Conservation (phyloP, 2,329 filamentous ascomycete genomes). For the Metarhizium sp. region DNA sequence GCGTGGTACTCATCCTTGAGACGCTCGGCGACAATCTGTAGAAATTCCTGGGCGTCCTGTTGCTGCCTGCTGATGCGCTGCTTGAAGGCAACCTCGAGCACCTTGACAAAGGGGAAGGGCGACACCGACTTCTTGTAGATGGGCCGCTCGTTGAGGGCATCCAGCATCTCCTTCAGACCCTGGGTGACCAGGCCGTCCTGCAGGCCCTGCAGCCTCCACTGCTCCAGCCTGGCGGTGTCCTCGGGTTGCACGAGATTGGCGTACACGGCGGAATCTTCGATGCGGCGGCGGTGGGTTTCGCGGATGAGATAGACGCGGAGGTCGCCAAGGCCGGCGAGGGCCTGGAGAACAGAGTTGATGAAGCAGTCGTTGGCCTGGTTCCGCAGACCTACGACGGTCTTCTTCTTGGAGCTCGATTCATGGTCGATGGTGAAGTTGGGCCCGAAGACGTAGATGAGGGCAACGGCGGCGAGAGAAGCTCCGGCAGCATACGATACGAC, state of each 20-base stretch:
- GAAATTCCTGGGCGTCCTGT: constrained; percentile 94
- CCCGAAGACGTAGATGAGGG: constrained; percentile 92
- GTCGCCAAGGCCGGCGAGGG: constrained; percentile 81
- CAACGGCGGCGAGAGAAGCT: constrained; percentile 87
- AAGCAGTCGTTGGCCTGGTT: constrained; percentile 96
- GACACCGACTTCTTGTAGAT: constrained; percentile 92
- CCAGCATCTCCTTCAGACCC: constrained; percentile 85
- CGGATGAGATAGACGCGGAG: constrained; percentile 85
- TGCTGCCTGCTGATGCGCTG: constrained; percentile 90
- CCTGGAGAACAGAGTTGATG: constrained; percentile 94
- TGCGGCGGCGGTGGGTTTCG: constrained; percentile 73
- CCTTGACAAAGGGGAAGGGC: constrained; percentile 71
- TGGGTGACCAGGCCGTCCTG: constrained; percentile 77
- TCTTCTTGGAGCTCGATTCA: constrained; percentile 64
- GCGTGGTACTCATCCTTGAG: constrained; percentile 92
- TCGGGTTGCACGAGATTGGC: constrained; percentile 46
- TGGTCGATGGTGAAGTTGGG: constrained; percentile 95
- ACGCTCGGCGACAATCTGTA: constrained; percentile 87
- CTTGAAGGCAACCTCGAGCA: constrained; percentile 76
- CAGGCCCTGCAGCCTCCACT: constrained; percentile 56
- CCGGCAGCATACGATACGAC: constrained; percentile 85
- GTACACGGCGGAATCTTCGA: constrained; percentile 74
- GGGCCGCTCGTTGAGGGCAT: constrained; percentile 85
- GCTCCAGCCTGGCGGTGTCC: constrained; percentile 31
- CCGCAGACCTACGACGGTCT: constrained; percentile 75